Percentiles rank a stretch among this genome's conserved stretches.
phyloP scores from a whole-genome alignment of 768 basidiomycete species.

The Boletus coccyginus region DNA sequence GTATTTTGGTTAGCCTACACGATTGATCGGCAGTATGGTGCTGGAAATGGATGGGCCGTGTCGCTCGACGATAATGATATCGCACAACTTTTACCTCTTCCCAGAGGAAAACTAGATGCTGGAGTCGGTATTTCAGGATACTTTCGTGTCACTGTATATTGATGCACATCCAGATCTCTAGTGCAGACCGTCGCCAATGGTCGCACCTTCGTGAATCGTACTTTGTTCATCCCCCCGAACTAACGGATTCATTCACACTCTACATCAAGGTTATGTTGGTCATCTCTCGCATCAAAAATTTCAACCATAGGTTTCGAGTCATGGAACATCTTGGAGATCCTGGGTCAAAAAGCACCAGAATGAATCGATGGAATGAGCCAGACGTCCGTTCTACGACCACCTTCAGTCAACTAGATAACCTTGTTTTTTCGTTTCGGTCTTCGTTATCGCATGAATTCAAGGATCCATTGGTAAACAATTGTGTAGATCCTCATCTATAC shows the following conservation, averaged over 20 bases:
- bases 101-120: constrained; percentile 55
- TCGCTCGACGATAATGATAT: constrained; percentile 73
- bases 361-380: constrained; percentile 39
- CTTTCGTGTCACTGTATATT: background rate
- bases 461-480: constrained; percentile 50
- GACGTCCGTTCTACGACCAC: constrained; percentile 61
- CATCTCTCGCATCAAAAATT: constrained; percentile 58
- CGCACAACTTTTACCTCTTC: constrained; percentile 65
- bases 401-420: constrained; percentile 61
- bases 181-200: constrained; percentile 60
- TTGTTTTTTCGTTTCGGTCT: constrained; percentile 54
- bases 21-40: constrained; percentile 62
- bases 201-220: constrained; percentile 60
- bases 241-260: constrained; percentile 68
- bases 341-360: constrained; percentile 23
- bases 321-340: constrained; percentile 59
- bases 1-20: constrained; percentile 74
- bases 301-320: constrained; percentile 64
- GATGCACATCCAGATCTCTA: constrained; percentile 37
- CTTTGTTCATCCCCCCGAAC: constrained; percentile 55
- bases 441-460: constrained; percentile 56
- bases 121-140: constrained; percentile 43
- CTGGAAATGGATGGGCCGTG: constrained; percentile 69
- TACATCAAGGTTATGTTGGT: constrained; percentile 69
- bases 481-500: constrained; percentile 61